Conservation (phyloP, 257 asterid genomes). For the Galeopsis tetrahit region DNA sequence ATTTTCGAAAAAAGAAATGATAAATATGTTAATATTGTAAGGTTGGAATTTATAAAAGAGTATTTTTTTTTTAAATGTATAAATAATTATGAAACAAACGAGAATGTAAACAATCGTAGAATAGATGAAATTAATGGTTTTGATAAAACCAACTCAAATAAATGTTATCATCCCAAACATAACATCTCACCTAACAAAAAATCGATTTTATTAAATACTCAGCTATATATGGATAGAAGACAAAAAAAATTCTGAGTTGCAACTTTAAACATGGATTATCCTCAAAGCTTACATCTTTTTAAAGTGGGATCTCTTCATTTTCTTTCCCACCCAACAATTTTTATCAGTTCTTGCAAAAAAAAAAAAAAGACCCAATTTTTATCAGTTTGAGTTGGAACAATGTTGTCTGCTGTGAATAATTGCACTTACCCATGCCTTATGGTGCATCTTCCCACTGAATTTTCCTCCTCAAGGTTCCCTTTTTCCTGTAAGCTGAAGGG, state of each 20-base stretch:
- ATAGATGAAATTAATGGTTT: too few relatives aligned
- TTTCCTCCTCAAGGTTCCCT: constrained; percentile 33
- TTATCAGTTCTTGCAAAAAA: background rate
- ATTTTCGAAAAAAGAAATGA: too few relatives aligned
- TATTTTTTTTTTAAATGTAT: too few relatives aligned
- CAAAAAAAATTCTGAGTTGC: constrained; percentile 33
- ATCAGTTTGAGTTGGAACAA: constrained; percentile 12
- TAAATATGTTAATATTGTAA: too few relatives aligned
- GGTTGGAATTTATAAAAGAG: too few relatives aligned
- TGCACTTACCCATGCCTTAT: constrained; percentile 37
- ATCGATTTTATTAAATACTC: background rate
- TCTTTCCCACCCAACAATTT: constrained; percentile 30
- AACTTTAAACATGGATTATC: constrained; percentile 36
- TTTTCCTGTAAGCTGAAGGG: constrained; percentile 39
- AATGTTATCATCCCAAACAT: too few relatives aligned
- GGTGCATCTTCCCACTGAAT: constrained; percentile 34
- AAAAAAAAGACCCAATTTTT: too few relatives aligned
- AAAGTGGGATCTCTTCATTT: constrained; percentile 32
- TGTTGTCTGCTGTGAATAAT: constrained; percentile 42
- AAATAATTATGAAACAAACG: too few relatives aligned
- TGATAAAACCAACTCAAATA: too few relatives aligned
- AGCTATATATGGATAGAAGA: constrained; percentile 25
- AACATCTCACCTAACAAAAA: too few relatives aligned
- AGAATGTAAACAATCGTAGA: too few relatives aligned
- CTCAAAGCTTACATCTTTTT: background rate